A percentile compares a stretch with the other conserved stretches of the same genome.
Evolutionary conservation across 1,284 basidiomycete genomes (phyloP).

Genomic region (Singerocomus inundabilis): DNA sequence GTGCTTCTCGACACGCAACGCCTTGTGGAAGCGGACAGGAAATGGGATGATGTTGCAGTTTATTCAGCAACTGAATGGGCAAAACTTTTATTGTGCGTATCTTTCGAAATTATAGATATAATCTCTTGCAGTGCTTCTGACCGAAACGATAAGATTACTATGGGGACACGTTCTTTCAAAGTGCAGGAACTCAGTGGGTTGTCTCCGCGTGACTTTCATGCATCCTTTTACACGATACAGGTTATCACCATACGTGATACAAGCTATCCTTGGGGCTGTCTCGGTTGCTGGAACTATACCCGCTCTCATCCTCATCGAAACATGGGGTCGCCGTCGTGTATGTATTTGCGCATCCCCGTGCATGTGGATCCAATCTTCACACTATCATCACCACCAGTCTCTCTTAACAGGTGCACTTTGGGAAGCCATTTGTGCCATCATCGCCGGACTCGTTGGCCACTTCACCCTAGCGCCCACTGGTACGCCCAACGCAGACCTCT

Average conservation of each 20-base stretch:
- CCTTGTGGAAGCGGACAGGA: slow-evolving; percentile 67
- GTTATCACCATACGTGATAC: slow-evolving; percentile 72
- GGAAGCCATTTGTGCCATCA: slow-evolving; percentile 61
- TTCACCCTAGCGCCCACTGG: slow-evolving; percentile 50
- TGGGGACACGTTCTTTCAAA: slow-evolving; percentile 81
- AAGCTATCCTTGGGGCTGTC: slow-evolving; percentile 67
- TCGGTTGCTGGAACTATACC: slow-evolving; percentile 65
- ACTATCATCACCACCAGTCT: slow-evolving; percentile 38
- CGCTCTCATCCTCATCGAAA: slow-evolving; percentile 64
- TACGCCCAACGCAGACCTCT: slow-evolving; percentile 40
- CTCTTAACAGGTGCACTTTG: slow-evolving; percentile 64
- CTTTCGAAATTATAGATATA: not conserved
- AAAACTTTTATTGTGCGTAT: slow-evolving; percentile 67
- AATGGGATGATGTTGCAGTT: slow-evolving; percentile 84
- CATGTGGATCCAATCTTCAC: not conserved
- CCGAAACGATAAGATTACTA: slow-evolving; percentile 56
- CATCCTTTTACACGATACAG: slow-evolving; percentile 26
- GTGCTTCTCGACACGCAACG: slow-evolving; percentile 70
- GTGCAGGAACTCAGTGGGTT: slow-evolving; percentile 62
- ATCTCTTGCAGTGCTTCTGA: not conserved
- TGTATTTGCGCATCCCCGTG: slow-evolving; percentile 8
- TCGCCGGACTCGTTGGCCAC: slow-evolving; percentile 73
- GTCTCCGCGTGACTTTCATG: not conserved
- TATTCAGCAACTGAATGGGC: slow-evolving; percentile 75
- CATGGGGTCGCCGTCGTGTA: slow-evolving; percentile 60